A percentile compares a stretch with the other conserved stretches of the same genome.
Conservation (phyloP, 306 rosid species). For the Cyamopsis tetragonoloba region DNA sequence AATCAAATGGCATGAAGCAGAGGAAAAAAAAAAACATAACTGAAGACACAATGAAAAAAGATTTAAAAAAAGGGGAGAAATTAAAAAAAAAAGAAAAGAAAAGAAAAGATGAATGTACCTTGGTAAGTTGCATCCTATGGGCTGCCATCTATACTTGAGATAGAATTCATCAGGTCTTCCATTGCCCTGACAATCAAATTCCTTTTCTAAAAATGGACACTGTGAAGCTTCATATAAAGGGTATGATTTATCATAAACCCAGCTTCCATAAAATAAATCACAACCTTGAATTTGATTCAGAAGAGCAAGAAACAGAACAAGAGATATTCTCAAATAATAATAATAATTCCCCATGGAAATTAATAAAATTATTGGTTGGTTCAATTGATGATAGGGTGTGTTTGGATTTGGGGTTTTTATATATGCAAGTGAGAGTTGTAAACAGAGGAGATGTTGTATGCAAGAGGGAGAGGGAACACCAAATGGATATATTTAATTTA, state of each 20-base stretch:
- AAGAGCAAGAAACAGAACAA: conserved; percentile 5
- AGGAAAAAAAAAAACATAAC: neutral
- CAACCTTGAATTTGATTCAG: conserved; percentile 35
- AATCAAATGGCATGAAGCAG: neutral
- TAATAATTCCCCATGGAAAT: conserved; percentile 36
- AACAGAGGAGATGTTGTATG: no score
- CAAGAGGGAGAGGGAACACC: no score
- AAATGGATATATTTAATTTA: no score
- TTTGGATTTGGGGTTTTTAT: no score
- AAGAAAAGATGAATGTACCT: conserved; percentile 32
- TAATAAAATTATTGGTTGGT: no score
- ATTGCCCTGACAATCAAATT: conserved; percentile 55
- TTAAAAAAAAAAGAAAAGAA: neutral
- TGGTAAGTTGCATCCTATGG: conserved; percentile 53
- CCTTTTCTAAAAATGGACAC: conserved; percentile 55
- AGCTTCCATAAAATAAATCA: conserved; percentile 49
- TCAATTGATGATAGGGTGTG: no score
- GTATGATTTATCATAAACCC: conserved; percentile 58
- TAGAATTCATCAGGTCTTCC: conserved; percentile 67
- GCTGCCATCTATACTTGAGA: conserved; percentile 76
- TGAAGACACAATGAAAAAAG: neutral
- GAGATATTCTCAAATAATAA: neutral
- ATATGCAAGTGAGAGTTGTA: no score
- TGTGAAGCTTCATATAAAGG: conserved; percentile 50
- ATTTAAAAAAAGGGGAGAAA: neutral